These are phyloP conservation scores for Candida sp. DNA, from an alignment of 1,139 yeast genomes.

Conservation along the genomic window DNA sequence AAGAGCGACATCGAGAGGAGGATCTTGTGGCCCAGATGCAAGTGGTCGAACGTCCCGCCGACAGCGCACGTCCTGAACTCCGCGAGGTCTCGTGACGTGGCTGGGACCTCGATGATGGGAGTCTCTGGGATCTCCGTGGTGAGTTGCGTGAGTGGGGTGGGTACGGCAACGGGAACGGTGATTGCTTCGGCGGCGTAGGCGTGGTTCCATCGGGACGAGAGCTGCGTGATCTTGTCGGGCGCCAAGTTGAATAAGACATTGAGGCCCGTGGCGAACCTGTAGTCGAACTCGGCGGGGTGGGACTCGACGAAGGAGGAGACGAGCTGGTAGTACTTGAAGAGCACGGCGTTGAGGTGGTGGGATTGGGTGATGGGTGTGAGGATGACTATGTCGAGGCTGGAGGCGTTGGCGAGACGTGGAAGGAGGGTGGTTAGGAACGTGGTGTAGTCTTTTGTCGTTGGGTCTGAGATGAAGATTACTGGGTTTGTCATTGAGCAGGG, in stretches of 20 bases:
- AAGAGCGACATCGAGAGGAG: conserved; percentile 76
- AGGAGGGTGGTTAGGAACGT: conserved; percentile 17
- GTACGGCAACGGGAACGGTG: too few species aligned
- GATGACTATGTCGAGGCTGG: conserved; percentile 29
- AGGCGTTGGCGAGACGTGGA: not conserved
- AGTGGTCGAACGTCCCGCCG: conserved; percentile 97
- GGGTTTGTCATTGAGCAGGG: conserved; percentile 17
- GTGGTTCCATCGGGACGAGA: conserved; percentile 6
- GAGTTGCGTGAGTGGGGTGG: too few species aligned
- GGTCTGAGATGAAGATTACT: conserved; percentile 28
- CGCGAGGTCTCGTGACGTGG: too few species aligned
- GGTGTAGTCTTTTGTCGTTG: conserved; percentile 27
- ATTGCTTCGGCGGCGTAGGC: too few species aligned
- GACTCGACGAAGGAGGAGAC: conserved; percentile 23
- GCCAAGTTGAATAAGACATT: conserved; percentile 33
- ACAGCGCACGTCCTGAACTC: conserved; percentile 51
- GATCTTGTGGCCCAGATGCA: conserved; percentile 95
- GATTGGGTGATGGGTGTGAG: conserved; percentile 20
- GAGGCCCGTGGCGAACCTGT: conserved; percentile 27
- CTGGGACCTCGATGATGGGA: too few species aligned
- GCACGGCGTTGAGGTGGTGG: conserved; percentile 25
- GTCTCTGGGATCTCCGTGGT: too few species aligned
- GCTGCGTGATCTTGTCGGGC: not conserved
- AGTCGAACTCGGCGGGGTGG: conserved; percentile 17
- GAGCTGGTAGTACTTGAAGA: conserved; percentile 30